Evolutionary conservation across 129 eudicot genomes (phyloP).

Genomic region (Flaveria ramosissima): DNA sequence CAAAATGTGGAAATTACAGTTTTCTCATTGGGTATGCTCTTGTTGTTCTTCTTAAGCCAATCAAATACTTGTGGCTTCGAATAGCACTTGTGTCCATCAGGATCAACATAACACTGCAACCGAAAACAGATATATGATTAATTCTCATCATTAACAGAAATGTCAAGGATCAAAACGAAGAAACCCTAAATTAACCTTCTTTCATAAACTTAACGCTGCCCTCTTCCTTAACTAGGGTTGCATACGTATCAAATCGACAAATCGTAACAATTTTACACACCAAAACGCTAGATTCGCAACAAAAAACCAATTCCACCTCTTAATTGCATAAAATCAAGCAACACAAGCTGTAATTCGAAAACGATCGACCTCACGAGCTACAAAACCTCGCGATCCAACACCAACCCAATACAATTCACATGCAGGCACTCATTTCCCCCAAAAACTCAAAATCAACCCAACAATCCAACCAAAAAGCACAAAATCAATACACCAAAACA

Average conservation of each 20-base stretch:
- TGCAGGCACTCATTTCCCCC: slow-evolving; percentile 6
- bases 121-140: not conserved
- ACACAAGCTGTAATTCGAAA: not conserved
- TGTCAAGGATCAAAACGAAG: not conserved
- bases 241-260: not conserved
- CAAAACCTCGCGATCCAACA: slow-evolving; percentile 19
- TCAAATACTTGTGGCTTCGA: slow-evolving; percentile 56
- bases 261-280: slow-evolving; percentile 12
- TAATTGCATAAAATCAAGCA: not conserved
- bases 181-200: not conserved
- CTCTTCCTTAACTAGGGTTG: not conserved
- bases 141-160: not conserved
- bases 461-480: slow-evolving; percentile 9
- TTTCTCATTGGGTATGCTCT: slow-evolving; percentile 17
- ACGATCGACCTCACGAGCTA: slow-evolving; percentile 7
- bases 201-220: no score
- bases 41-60: slow-evolving; percentile 35
- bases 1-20: slow-evolving; percentile 26
- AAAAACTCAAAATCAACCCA: not conserved
- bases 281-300: not conserved
- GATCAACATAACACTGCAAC: slow-evolving; percentile 51
- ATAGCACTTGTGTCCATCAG: slow-evolving; percentile 50
- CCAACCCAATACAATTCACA: slow-evolving; percentile 18
- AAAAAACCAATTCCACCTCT: not conserved
- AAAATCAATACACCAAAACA: not conserved